Base-by-base conservation (phyloP, 495 filamentous ascomycete genomes). In the Penicillium verhagenii region DNA sequence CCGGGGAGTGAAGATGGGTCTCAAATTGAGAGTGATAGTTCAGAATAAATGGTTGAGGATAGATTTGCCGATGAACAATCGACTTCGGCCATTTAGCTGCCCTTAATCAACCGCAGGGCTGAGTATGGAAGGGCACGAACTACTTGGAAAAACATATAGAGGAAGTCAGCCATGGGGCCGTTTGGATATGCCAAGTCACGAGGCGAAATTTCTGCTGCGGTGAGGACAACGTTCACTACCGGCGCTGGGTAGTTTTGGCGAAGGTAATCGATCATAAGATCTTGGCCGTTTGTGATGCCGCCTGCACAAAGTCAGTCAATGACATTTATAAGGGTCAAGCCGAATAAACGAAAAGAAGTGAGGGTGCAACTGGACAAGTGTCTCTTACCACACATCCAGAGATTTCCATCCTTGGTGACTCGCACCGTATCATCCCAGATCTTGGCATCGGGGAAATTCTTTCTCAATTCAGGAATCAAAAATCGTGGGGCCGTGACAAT, bases 261-360 rank as follows among this genome's bases (percentile, higher is more conserved):
- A 14, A 78, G 64, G 58, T 84, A 87, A 21, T 74, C 75, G 8
- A 79, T 72, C 7, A 84, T 77, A 40, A 86, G 71, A 56, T 87
- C 84, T 57, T 83, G 81, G 7, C 83, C 82, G 56, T 85, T 86
- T 21, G 83, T 86, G 21, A 87, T 73, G 39, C 81, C 82, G 8
- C 82, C 82, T 85, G 39, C 4, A 46, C 23, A 14, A 35, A 14
- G 14, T 35, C 13, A 35, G 33, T 16, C 14, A 16, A 8, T 5
- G 6, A 35, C 11, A 16, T n/a, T n/a, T n/a, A n/a, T n/a, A n/a
- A n/a, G n/a, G n/a, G n/a, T n/a, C n/a, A n/a, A n/a, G n/a, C n/a
- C n/a, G n/a, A n/a, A n/a, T n/a, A n/a, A n/a, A n/a, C n/a, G n/a
- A n/a, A n/a, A n/a, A n/a, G n/a, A n/a, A n/a, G n/a, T n/a, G n/a